Base-by-base conservation (phyloP, 257 asterid genomes). In the Jacaranda copaia region DNA sequence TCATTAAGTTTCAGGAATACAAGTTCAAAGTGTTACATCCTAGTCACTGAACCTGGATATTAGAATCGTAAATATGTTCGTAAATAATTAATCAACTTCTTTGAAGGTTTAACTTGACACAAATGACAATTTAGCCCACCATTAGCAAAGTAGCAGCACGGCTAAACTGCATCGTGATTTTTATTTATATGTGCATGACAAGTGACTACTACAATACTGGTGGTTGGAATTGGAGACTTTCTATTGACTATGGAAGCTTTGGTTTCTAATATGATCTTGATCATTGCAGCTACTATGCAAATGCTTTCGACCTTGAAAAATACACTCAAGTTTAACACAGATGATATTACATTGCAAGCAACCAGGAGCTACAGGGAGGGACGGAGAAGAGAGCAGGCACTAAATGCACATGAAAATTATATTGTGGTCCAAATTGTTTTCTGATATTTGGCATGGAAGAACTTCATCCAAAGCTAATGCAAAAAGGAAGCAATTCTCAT, bases 41-140 rank as follows among this genome's bases (percentile, higher is more conserved):
- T 71, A 53, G 58, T 56, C 45, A 65, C 64, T 72, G 69, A 73
- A 7, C 70, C n/a, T 7, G 12, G 48, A 72, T 39, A 57, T 19
- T 20, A 42, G 56, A 25, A 19, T 18, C 25, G n/a, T 0, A 42
- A 42, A 8, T 16, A 42, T 19, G 12, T 20, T 62, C 11, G 19
- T 25, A 62, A 35, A 62, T 55, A 63, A 63, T 18, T 16, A 74
- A 51, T 46, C 16, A 25, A 25, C 52, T 35, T 61, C 25, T 45
- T 16, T 73, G 15, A 32, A 73, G 65, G 14, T 43, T 25, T 56
- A 56, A n/a, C 35, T 56, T 56, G 6, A 56, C 12, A 56, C 12
- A 56, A 42, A 42, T 19, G 35, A 56, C 2, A 56, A 56, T 56
- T 56, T 56, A 56, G 35, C 62, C 62, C 62, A 56, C 4, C 62